Evolutionary conservation across 495 filamentous ascomycete genomes (phyloP).

Genomic region (Aspergillus cavernicola): DNA sequence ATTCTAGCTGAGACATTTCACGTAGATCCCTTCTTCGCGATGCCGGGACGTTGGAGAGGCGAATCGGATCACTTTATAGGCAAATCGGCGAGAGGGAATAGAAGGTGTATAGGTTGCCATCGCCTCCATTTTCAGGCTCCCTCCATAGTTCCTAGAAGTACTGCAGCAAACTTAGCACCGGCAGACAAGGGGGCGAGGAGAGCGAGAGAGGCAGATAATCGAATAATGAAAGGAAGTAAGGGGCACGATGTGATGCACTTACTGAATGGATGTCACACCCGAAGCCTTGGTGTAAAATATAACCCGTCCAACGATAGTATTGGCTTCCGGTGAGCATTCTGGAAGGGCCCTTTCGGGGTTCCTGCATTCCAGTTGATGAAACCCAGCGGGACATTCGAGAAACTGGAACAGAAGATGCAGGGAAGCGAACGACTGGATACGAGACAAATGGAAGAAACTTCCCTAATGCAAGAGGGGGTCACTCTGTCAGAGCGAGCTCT

Average conservation of each 20-base stretch:
- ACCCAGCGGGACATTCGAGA: constrained; percentile 10
- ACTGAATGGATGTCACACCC: constrained; percentile 11
- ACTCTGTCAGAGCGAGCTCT: background rate
- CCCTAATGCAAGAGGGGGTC: background rate
- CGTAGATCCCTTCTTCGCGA: constrained; percentile 4
- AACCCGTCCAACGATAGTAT: constrained; percentile 3
- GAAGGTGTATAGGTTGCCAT: background rate
- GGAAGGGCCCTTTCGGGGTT: constrained; percentile 12
- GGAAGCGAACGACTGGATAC: background rate
- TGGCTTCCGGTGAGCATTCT: constrained; percentile 10
- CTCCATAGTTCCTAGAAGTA: constrained; percentile 4
- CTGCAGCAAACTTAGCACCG: constrained; percentile 6
- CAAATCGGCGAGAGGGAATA: background rate
- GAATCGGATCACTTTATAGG: constrained; percentile 4
- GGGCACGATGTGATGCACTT: constrained; percentile 10
- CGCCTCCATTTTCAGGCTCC: constrained; percentile 6
- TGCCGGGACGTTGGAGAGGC: background rate
- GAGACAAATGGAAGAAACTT: background rate
- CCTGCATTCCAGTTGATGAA: constrained; percentile 16
- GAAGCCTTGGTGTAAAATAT: constrained; percentile 16
- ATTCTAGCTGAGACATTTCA: constrained; percentile 16
- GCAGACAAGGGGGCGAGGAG: constrained; percentile 10
- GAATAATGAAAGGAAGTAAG: constrained; percentile 13
- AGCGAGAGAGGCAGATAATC: constrained; percentile 1
- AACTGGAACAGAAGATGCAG: background rate